phyloP scores from a whole-genome alignment of 768 basidiomycete species.

The Dentipellis fragilis region DNA sequence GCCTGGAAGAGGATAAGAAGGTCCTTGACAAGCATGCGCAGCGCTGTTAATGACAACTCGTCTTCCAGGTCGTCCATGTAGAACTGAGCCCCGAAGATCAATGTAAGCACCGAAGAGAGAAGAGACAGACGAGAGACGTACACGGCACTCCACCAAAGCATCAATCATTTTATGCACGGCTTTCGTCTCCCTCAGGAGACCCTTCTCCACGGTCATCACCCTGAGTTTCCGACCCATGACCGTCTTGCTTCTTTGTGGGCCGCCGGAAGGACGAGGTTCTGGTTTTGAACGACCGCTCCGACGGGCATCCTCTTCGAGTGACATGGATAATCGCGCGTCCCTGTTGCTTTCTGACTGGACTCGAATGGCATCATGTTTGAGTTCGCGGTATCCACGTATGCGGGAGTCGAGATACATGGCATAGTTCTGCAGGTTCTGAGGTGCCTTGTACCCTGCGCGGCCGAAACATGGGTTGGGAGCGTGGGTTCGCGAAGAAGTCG shows the following conservation, averaged over 20 bases:
- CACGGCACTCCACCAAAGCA: constrained; percentile 76
- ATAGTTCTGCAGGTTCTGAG: constrained; percentile 81
- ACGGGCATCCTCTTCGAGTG: constrained; percentile 45
- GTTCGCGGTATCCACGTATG: constrained; percentile 78
- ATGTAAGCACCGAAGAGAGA: background rate
- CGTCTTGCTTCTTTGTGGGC: constrained; percentile 54
- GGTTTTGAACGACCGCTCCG: constrained; percentile 9
- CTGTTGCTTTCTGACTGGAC: constrained; percentile 93
- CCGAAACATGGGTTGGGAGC: background rate
- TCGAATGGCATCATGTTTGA: constrained; percentile 89
- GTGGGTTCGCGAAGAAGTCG: background rate
- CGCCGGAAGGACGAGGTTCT: background rate
- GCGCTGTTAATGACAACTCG: constrained; percentile 77
- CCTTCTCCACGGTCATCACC: constrained; percentile 92
- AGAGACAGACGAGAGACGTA: constrained; percentile 29
- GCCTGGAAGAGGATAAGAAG: constrained; percentile 92
- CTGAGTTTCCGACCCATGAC: constrained; percentile 77
- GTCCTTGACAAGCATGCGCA: constrained; percentile 94
- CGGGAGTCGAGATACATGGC: constrained; percentile 83
- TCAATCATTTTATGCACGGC: constrained; percentile 88
- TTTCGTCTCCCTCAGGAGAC: constrained; percentile 84
- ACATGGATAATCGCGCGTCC: constrained; percentile 59
- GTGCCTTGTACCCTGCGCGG: constrained; percentile 66
- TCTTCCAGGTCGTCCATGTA: constrained; percentile 91
- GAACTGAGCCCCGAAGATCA: constrained; percentile 41